phyloP scores from a whole-genome alignment of 73 alveolate genomes.

The Stentor coeruleus region DNA sequence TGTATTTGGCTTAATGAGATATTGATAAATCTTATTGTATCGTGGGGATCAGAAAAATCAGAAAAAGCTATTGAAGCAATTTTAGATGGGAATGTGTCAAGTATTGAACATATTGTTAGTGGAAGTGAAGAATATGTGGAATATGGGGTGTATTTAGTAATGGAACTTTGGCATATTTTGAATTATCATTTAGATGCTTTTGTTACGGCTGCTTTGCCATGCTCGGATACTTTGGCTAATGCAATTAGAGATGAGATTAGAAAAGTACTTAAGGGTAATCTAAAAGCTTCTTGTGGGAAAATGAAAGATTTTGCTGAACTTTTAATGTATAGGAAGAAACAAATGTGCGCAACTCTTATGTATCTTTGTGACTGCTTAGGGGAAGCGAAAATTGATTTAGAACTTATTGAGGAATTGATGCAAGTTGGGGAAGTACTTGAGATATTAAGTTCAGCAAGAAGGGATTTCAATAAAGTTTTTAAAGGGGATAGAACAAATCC shows the following conservation, averaged over 20 bases:
- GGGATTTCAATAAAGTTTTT: slow-evolving; percentile 24
- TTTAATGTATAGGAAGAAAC: slow-evolving; percentile 31
- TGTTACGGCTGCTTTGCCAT: slow-evolving; percentile 28
- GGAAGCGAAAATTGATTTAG: slow-evolving; percentile 29
- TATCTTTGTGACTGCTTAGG: slow-evolving; percentile 41
- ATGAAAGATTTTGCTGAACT: slow-evolving; percentile 27
- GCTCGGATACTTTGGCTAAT: background rate
- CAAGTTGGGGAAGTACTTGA: slow-evolving; percentile 44
- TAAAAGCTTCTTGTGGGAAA: background rate
- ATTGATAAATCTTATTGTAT: slow-evolving; percentile 40
- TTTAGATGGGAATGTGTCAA: background rate
- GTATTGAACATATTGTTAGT: slow-evolving; percentile 10
- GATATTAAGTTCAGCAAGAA: slow-evolving; percentile 30
- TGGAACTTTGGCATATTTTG: slow-evolving; percentile 41
- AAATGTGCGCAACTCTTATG: slow-evolving; percentile 48
- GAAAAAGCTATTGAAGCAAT: slow-evolving; percentile 26
- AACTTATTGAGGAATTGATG: slow-evolving; percentile 29
- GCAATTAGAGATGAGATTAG: background rate
- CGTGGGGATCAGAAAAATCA: slow-evolving; percentile 27
- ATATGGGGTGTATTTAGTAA: slow-evolving; percentile 29
- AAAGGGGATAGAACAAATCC: background rate
- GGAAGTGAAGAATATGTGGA: slow-evolving; percentile 34
- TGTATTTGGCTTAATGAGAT: slow-evolving; percentile 48
- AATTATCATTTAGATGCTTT: slow-evolving; percentile 37
- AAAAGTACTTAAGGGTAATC: background rate